phyloP scores from a whole-genome alignment of 2,329 filamentous ascomycete species.

The Bipolaris bicolor region DNA sequence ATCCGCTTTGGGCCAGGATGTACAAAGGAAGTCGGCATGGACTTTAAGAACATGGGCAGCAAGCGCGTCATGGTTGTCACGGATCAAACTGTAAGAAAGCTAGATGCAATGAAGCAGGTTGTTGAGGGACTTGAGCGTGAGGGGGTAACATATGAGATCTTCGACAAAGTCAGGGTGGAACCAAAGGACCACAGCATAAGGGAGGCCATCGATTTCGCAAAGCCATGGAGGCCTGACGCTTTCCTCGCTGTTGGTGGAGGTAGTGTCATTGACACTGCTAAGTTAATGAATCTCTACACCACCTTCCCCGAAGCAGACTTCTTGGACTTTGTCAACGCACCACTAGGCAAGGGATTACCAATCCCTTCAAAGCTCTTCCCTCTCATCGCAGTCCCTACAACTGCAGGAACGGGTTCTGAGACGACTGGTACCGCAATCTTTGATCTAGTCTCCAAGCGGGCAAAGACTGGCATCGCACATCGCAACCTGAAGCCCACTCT shows the following conservation, averaged over 20 bases:
- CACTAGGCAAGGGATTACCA: slow-evolving; percentile 81
- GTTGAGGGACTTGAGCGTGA: slow-evolving; percentile 78
- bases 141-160: slow-evolving; percentile 81
- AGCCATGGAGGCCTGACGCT: slow-evolving; percentile 80
- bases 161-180: slow-evolving; percentile 80
- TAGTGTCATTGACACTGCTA: slow-evolving; percentile 96
- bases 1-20: slow-evolving; percentile 93
- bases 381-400: slow-evolving; percentile 83
- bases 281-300: slow-evolving; percentile 97
- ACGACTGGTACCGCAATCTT: slow-evolving; percentile 99
- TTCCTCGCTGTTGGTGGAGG: slow-evolving; percentile 92
- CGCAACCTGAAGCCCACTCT: slow-evolving; percentile 93
- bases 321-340: slow-evolving; percentile 96
- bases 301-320: slow-evolving; percentile 92
- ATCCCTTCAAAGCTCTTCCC: slow-evolving; percentile 74
- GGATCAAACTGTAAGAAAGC: slow-evolving; percentile 77
- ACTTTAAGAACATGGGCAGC: slow-evolving; percentile 87
- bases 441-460: slow-evolving; percentile 84
- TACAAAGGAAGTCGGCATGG: slow-evolving; percentile 97
- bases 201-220: slow-evolving; percentile 86
- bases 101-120: slow-evolving; percentile 90
- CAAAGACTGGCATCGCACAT: slow-evolving; percentile 96
- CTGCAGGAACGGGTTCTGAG: slow-evolving; percentile 86
- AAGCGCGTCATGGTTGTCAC: slow-evolving; percentile 92
- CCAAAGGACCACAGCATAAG: slow-evolving; percentile 93